Evolutionary conservation across 768 basidiomycete genomes (phyloP).

Genomic region (Pisolithus orientalis): DNA sequence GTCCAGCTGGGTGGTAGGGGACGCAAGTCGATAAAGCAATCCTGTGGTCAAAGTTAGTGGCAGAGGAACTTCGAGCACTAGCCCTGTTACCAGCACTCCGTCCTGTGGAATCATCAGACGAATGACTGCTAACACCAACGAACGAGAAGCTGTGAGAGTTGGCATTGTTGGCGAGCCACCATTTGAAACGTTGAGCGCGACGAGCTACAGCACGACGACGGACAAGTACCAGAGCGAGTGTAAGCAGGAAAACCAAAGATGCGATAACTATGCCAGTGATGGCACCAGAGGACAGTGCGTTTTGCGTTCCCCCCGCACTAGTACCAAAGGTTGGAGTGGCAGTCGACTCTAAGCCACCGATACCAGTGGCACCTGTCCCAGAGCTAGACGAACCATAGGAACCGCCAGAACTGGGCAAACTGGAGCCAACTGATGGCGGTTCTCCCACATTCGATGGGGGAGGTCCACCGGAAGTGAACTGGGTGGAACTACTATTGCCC

Average conservation of each 20-base stretch:
- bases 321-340: constrained; percentile 10
- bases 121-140: constrained; percentile 9
- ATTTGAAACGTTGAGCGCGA: constrained; percentile 37
- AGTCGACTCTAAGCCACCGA: constrained; percentile 8
- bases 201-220: constrained; percentile 40
- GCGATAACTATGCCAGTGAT: constrained; percentile 41
- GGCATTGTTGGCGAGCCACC: constrained; percentile 37
- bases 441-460: background rate
- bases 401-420: background rate
- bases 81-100: constrained; percentile 16
- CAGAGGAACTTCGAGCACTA: constrained; percentile 56
- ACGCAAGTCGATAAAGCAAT: constrained; percentile 17
- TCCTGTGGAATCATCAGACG: constrained; percentile 9
- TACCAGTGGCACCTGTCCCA: constrained; percentile 3
- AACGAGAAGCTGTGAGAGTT: background rate
- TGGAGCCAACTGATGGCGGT: background rate
- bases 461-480: background rate
- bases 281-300: constrained; percentile 36
- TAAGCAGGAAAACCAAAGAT: constrained; percentile 25
- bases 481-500: background rate
- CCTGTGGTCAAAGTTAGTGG: constrained; percentile 51
- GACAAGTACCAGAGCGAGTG: constrained; percentile 34
- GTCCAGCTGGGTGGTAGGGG: constrained; percentile 8
- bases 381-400: background rate
- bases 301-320: constrained; percentile 9